Conservation (phyloP, 495 filamentous ascomycete genomes). For the Mytilinidion resinicola region DNA sequence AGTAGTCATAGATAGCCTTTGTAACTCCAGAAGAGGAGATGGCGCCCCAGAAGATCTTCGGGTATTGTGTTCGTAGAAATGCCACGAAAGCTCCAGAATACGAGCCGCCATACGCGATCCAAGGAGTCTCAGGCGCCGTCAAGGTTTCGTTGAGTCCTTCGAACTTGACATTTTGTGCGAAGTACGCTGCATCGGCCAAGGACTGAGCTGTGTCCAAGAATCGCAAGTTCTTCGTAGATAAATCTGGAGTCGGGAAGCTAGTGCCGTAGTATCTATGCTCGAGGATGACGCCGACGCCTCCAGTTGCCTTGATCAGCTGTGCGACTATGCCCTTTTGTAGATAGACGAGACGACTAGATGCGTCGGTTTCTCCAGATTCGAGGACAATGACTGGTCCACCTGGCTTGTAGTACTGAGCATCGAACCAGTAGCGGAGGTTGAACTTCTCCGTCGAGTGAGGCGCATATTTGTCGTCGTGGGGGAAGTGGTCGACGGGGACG, state of each 20-base stretch:
- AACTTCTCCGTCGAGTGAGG: conserved; percentile 59
- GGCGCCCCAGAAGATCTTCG: conserved; percentile 60
- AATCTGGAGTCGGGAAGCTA: conserved; percentile 11
- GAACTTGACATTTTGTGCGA: conserved; percentile 61
- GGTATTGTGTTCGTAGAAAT: conserved; percentile 62
- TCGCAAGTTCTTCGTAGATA: conserved; percentile 57
- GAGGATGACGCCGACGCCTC: conserved; percentile 65
- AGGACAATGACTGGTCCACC: conserved; percentile 72
- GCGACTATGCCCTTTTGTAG: conserved; percentile 64
- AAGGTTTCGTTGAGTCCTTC: conserved; percentile 56
- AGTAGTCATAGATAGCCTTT: conserved; percentile 65
- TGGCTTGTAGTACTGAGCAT: conserved; percentile 55
- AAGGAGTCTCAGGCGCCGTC: conserved; percentile 52
- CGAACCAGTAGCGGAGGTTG: conserved; percentile 66
- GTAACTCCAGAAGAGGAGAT: conserved; percentile 68
- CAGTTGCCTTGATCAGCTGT: conserved; percentile 54
- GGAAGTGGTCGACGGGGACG: conserved; percentile 69
- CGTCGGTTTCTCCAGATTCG: conserved; percentile 57
- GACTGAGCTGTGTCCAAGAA: conserved; percentile 74
- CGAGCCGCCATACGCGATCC: conserved; percentile 66
- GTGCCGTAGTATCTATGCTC: conserved; percentile 45
- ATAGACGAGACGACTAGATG: conserved; percentile 50
- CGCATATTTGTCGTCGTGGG: conserved; percentile 60
- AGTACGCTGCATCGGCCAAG: conserved; percentile 65
- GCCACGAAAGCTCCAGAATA: conserved; percentile 70